Evolutionary conservation across 176 grass and related monocot genomes (phyloP).

Genomic region (Musa itinerans): DNA sequence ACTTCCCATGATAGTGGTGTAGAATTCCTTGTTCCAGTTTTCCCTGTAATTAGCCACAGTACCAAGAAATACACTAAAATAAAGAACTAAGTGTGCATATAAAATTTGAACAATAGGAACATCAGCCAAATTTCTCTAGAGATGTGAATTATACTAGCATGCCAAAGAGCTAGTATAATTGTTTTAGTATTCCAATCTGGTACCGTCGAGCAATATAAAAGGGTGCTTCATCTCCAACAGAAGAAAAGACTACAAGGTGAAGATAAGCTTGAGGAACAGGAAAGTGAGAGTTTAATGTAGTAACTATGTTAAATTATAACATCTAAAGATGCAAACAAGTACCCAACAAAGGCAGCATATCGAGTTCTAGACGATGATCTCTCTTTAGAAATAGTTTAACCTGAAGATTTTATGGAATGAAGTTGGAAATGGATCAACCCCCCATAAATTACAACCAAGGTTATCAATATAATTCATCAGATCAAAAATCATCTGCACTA

Average conservation of each 20-base stretch:
- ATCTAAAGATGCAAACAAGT: background rate
- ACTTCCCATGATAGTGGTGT: conserved; percentile 55
- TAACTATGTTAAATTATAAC: background rate
- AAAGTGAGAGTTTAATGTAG: no score
- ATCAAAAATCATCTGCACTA: background rate
- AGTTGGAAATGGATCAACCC: background rate
- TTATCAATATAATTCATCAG: background rate
- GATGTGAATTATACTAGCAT: background rate
- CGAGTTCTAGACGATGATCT: no score
- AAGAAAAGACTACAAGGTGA: background rate
- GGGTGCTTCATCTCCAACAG: background rate
- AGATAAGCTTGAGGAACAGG: background rate
- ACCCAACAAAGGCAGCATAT: background rate
- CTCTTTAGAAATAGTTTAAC: background rate
- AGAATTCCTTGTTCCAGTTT: conserved; percentile 46
- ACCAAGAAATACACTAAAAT: conserved; percentile 6
- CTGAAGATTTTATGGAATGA: background rate
- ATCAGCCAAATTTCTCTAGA: no score
- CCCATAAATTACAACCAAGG: background rate
- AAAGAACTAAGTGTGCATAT: background rate
- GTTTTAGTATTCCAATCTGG: background rate
- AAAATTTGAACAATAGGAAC: background rate
- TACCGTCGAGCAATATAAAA: background rate
- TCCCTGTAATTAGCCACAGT: conserved; percentile 41
- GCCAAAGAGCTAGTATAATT: background rate